These are phyloP conservation scores for Porodaedalea pini DNA, from an alignment of 1,284 basidiomycete species.

Conservation along the genomic window DNA sequence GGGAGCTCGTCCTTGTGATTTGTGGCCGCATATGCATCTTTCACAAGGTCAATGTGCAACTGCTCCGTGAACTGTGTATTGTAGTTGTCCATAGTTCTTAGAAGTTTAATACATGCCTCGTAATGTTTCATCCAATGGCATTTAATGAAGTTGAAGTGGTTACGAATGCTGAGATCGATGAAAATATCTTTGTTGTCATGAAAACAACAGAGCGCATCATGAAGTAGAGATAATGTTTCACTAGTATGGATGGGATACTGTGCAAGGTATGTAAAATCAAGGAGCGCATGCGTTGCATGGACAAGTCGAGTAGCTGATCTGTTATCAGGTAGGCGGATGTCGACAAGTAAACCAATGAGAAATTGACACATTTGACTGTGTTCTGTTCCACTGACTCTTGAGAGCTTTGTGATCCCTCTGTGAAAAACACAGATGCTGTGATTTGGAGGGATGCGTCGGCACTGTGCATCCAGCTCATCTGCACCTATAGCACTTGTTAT, in stretches of 20 bases:
- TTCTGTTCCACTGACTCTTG: slow-evolving; percentile 26
- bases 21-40: slow-evolving; percentile 27
- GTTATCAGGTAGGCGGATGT: not conserved
- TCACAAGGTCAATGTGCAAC: slow-evolving; percentile 28
- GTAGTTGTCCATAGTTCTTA: slow-evolving; percentile 32
- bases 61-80: slow-evolving; percentile 32
- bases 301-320: slow-evolving; percentile 14
- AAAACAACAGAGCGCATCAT: slow-evolving; percentile 24
- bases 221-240: slow-evolving; percentile 24
- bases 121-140: slow-evolving; percentile 31
- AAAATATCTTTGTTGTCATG: slow-evolving; percentile 30
- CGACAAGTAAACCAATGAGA: slow-evolving; percentile 24
- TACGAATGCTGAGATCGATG: slow-evolving; percentile 23
- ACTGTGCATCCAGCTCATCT: slow-evolving; percentile 25
- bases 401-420: slow-evolving; percentile 26
- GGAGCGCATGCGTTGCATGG: slow-evolving; percentile 21
- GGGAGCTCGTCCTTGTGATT: slow-evolving; percentile 27
- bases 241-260: slow-evolving; percentile 26
- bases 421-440: slow-evolving; percentile 27
- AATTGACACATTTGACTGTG: slow-evolving; percentile 25
- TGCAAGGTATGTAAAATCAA: slow-evolving; percentile 31
- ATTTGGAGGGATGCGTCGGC: slow-evolving; percentile 23
- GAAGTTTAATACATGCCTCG: slow-evolving; percentile 26
- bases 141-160: slow-evolving; percentile 37
- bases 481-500: slow-evolving; percentile 19